Evolutionary conservation across 257 asterid species (phyloP).

Genomic region (Lycium barbarum): DNA sequence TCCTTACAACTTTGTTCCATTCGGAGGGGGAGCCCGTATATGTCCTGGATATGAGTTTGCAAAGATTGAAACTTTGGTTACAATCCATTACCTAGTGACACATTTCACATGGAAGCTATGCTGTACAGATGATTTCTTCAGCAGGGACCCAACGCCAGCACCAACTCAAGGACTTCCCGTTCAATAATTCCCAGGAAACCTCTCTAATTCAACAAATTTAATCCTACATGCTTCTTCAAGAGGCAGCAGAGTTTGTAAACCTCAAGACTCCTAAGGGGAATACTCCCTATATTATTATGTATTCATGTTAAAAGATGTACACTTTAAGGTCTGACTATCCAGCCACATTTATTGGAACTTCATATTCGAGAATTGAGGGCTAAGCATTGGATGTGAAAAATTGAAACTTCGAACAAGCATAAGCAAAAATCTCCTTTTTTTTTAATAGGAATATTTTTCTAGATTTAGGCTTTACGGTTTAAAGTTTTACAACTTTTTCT

Average conservation of each 20-base stretch:
- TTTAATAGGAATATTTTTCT: neutral
- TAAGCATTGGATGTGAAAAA: neutral
- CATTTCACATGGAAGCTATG: slow-evolving; percentile 65
- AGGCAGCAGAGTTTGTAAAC: neutral
- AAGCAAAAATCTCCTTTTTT: neutral
- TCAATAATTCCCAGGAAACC: slow-evolving; percentile 42
- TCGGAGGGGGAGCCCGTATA: slow-evolving; percentile 74
- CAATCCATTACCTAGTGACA: slow-evolving; percentile 60
- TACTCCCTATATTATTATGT: slow-evolving; percentile 1
- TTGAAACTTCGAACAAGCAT: neutral
- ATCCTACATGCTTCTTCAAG: neutral
- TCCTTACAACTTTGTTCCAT: slow-evolving; percentile 68
- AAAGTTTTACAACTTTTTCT: neutral
- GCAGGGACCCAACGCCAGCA: slow-evolving; percentile 66
- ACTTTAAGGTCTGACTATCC: neutral
- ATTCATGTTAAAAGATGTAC: slow-evolving; percentile 13
- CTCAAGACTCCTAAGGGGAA: neutral
- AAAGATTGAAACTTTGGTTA: slow-evolving; percentile 61
- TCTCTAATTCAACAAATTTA: neutral
- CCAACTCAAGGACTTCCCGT: slow-evolving; percentile 73
- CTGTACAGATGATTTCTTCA: slow-evolving; percentile 47
- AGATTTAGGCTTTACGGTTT: neutral
- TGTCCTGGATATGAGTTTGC: slow-evolving; percentile 87
- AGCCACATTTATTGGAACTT: neutral
- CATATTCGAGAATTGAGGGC: neutral